These are phyloP conservation scores for Atractiella rhizophila DNA, from an alignment of 768 basidiomycete genomes.

Conservation along the genomic window DNA sequence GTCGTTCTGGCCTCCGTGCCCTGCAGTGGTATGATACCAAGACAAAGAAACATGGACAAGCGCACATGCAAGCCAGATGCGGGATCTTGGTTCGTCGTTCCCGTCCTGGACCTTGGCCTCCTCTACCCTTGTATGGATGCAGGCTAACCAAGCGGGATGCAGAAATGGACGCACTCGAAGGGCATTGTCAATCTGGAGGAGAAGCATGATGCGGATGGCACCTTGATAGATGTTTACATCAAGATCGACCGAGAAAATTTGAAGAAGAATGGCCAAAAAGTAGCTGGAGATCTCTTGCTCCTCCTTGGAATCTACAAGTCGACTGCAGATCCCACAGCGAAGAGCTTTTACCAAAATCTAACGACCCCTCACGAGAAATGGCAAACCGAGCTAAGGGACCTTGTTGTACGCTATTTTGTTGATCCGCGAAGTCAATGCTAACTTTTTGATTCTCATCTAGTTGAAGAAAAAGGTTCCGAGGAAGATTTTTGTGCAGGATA, in stretches of 20 bases:
- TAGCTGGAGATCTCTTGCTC: constrained; percentile 46
- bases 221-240: constrained; percentile 42
- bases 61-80: neutral
- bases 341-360: too few species aligned
- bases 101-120: too few species aligned
- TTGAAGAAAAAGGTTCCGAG: too few species aligned
- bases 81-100: neutral
- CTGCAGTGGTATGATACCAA: constrained; percentile 61
- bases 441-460: too few species aligned
- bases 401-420: too few species aligned
- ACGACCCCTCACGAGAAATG: too few species aligned
- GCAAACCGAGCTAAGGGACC: too few species aligned
- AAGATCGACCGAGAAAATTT: constrained; percentile 48
- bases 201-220: constrained; percentile 33
- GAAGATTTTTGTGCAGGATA: too few species aligned
- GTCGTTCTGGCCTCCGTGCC: constrained; percentile 43
- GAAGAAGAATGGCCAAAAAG: constrained; percentile 37
- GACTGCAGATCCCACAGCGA: too few species aligned
- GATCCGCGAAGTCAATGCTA: too few species aligned
- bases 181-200: constrained; percentile 47
- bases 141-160: constrained; percentile 76
- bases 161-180: constrained; percentile 44
- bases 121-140: neutral
- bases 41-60: constrained; percentile 61
- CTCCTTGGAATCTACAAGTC: too few species aligned